phyloP scores from a whole-genome alignment of 805 yeast species.

The Kurtzmaniella fragi region DNA sequence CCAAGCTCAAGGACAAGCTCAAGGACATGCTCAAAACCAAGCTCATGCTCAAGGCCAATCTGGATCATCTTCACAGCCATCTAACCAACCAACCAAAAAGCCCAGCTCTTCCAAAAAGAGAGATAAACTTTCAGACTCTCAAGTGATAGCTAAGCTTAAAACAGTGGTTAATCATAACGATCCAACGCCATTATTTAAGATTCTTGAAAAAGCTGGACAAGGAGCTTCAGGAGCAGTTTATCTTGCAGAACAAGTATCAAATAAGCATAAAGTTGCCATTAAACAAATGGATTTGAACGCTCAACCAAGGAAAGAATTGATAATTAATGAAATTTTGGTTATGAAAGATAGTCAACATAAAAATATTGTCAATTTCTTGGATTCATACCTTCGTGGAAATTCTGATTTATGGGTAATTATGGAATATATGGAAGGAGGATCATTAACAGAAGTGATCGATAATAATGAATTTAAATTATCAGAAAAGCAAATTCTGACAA shows the following conservation, averaged over 20 bases:
- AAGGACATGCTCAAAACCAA: neutral
- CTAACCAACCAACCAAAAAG: constrained; percentile 19
- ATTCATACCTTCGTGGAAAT: constrained; percentile 71
- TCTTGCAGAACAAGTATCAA: constrained; percentile 62
- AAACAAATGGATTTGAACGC: constrained; percentile 90
- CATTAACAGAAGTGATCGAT: constrained; percentile 91
- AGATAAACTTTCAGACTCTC: constrained; percentile 71
- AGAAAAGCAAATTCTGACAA: constrained; percentile 93
- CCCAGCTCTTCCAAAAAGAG: constrained; percentile 38
- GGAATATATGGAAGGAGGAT: constrained; percentile 99
- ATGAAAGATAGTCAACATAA: constrained; percentile 90
- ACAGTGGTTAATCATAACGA: constrained; percentile 79
- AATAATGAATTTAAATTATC: constrained; percentile 72
- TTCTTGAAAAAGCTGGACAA: constrained; percentile 87
- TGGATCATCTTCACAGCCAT: constrained; percentile 6
- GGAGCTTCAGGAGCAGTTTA: constrained; percentile 98
- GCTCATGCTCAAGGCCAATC: neutral
- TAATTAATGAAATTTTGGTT: constrained; percentile 90
- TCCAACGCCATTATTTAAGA: constrained; percentile 77
- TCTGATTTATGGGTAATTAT: constrained; percentile 93
- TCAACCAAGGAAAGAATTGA: constrained; percentile 92
- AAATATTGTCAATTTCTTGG: constrained; percentile 91
- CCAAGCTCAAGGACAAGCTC: neutral
- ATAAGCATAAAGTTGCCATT: constrained; percentile 77
- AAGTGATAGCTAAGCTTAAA: constrained; percentile 73